Percentiles rank a stretch among this genome's conserved stretches.
Evolutionary conservation across 805 yeast species (phyloP).

Genomic region (Saturnispora bothae): DNA sequence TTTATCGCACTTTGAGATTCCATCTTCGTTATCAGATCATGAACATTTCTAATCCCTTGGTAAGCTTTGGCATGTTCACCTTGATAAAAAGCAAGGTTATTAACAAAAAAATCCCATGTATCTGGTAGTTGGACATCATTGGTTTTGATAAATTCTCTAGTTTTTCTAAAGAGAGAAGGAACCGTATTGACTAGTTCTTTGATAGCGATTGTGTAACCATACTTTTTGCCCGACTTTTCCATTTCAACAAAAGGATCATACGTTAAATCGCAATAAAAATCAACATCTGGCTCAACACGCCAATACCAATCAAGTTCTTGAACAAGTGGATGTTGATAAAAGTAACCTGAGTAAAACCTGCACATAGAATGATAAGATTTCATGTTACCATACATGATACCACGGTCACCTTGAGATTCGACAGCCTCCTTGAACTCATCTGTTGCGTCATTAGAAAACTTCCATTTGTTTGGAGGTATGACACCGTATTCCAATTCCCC

Average conservation of each 20-base stretch:
- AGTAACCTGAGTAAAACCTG: conserved; percentile 77
- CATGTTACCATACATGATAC: conserved; percentile 73
- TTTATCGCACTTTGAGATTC: conserved; percentile 20
- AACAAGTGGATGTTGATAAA: conserved; percentile 71
- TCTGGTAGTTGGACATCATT: conserved; percentile 41
- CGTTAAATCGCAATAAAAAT: conserved; percentile 81
- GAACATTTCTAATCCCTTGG: conserved; percentile 17
- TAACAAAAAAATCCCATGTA: conserved; percentile 59
- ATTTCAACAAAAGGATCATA: conserved; percentile 86
- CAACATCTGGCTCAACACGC: conserved; percentile 92
- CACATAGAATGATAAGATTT: conserved; percentile 91
- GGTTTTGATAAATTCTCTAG: conserved; percentile 49
- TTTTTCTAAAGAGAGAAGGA: conserved; percentile 69
- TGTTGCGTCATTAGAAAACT: conserved; percentile 40
- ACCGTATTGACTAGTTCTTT: conserved; percentile 73
- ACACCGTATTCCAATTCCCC: conserved; percentile 65
- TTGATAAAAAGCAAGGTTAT: conserved; percentile 28
- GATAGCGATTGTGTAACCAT: conserved; percentile 77
- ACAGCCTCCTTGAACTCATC: conserved; percentile 43
- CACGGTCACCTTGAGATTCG: conserved; percentile 70
- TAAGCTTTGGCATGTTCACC: conserved; percentile 25
- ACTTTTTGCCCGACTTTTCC: conserved; percentile 57
- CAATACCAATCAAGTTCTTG: conserved; percentile 79
- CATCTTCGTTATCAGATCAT: conserved; percentile 22
- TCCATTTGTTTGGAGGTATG: conserved; percentile 55